Evolutionary conservation across 1,139 yeast species (phyloP), one percentile per base, ranked within the genome.

Genomic region (Hanseniaspora sp.): DNA sequence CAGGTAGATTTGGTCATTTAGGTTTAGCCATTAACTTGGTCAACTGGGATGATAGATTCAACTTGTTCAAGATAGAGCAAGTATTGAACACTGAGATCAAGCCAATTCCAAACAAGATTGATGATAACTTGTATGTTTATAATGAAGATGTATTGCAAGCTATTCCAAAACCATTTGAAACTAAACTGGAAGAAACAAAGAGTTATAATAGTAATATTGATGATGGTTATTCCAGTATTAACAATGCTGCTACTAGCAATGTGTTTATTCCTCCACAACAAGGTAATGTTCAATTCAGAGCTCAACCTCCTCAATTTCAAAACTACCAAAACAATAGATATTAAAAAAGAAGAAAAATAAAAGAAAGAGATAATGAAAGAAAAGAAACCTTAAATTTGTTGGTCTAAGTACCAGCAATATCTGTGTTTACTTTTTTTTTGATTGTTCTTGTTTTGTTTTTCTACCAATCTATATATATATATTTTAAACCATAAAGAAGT

Each of bases 1-100:
- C 96, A 3, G 99, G 98, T 63, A 85, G 98, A 76, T 92, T 88
- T 68, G 98, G 98, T 62, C 98, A 94, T 69, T 80, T 90, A 67
- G 98, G 98, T 76, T 78, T 92, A 68, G 98, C 98, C 45, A 90
- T 92, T 66, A 94, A 92, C 71, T 79, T 92, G 64, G 88, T 92
- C 74, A 86, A 90, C 69, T 92, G 97, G 96, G 83, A 88, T 65
- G 98, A 94, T 68, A 80, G 97, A 67, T 88, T 86, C 71, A 86
- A 85, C 65, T 76, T 92, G 65, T 92, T 88, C 73, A 87, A 87
- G 71, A 90, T 92, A 64, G 98, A 92, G 71, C 96, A 90, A 71
- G 98, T 92, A 71, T 79, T 94, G 63, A 97, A 96, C 38, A 92
- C 97, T 30, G 98, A 94, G 68, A 92, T 92, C 69, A 87, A 86